phyloP scores from a whole-genome alignment of 352 stramenopile species.

The Phytophthora pisi region DNA sequence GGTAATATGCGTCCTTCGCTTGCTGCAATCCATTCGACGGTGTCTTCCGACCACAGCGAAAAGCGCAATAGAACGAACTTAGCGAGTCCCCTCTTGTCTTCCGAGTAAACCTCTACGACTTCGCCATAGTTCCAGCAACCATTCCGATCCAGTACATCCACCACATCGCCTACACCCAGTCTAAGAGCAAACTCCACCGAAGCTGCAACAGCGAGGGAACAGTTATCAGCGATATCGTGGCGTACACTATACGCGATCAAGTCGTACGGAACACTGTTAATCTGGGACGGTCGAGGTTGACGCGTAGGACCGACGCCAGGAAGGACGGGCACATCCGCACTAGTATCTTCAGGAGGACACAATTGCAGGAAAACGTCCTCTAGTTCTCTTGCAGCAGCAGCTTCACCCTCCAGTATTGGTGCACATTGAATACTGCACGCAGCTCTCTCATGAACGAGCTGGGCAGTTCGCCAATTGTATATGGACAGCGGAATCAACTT shows the following conservation, averaged over 20 bases:
- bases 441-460: constrained; percentile 66
- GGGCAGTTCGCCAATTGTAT: constrained; percentile 70
- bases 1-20: constrained; percentile 77
- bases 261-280: constrained; percentile 52
- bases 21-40: constrained; percentile 73
- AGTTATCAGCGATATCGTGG: constrained; percentile 39
- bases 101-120: constrained; percentile 62
- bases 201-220: constrained; percentile 49
- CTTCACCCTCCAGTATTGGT: constrained; percentile 56
- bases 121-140: constrained; percentile 85
- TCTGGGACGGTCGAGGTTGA: constrained; percentile 29
- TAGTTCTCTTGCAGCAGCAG: constrained; percentile 44
- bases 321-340: constrained; percentile 14
- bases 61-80: constrained; percentile 78
- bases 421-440: constrained; percentile 57
- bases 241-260: constrained; percentile 60
- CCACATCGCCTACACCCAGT: constrained; percentile 61
- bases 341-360: constrained; percentile 37
- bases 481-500: constrained; percentile 69
- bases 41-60: constrained; percentile 60
- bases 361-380: constrained; percentile 66
- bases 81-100: constrained; percentile 34
- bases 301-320: constrained; percentile 18
- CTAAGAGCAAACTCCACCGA: constrained; percentile 75
- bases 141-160: constrained; percentile 81